Evolutionary conservation across 441 rosid genomes (phyloP), one percentile per base, ranked within the genome.

Genomic region (Gossypium aridum): DNA sequence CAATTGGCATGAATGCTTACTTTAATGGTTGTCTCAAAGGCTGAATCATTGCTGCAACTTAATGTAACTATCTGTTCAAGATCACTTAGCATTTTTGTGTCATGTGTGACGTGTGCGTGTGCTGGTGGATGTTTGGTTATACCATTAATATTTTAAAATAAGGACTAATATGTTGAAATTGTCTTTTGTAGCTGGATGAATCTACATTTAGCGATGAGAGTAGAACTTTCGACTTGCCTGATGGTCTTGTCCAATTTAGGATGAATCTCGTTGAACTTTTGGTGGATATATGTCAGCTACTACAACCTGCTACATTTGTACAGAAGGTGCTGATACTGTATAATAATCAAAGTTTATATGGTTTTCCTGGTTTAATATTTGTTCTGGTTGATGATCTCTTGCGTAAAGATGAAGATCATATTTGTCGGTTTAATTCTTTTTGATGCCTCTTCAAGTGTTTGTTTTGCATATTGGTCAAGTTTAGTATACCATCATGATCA

Each of bases 251-350:
- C 67, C 95, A 90, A 73, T 95, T 88, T 75, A 85, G 99, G 85
- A 88, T 80, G 85, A 91, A 95, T 85, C 97, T 95, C 76, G 86
- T 86, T 67, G 99, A 95, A 82, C 91, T 93, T 79, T 78, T 93
- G 86, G 97, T 90, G 79, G 99, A 95, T 85, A 87, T 93, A 63
- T 95, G 99, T 70, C 99, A 93, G 77, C 86, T 95, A 68, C 81
- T 91, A 79, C 88, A 83, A 76, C 90, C 98, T 64, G 74, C 82
- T 17, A 78, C 84, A 74, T 91, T 89, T 83, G 70, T 89, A 72
- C 90, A 88, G 78, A 92, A 91, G 99, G 99, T 95, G 79, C 75
- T 82, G 68, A 71, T 76, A 82, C 76, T 54, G 70, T 67, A 39
- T 10, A 54, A 71, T 76, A 57, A 26, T 53, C 23, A 8, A 53